phyloP scores from a whole-genome alignment of 2,329 filamentous ascomycete genomes.

The Dactylellina parvicollis region DNA sequence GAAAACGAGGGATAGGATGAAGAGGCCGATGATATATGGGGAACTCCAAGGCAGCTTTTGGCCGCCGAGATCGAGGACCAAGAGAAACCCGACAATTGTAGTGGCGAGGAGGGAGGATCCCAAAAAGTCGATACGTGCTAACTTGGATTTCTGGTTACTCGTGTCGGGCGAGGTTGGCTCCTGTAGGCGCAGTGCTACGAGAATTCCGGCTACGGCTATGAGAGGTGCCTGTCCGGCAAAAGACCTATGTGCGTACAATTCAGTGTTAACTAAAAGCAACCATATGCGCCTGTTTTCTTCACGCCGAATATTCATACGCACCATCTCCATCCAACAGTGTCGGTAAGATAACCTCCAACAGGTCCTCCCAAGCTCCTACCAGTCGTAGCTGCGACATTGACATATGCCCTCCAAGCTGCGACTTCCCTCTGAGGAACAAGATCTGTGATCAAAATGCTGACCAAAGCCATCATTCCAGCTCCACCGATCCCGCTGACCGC shows the following conservation, averaged over 20 bases:
- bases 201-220: conserved; percentile 65
- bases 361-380: conserved; percentile 68
- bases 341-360: conserved; percentile 70
- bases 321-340: conserved; percentile 74
- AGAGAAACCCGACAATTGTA: conserved; percentile 56
- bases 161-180: background rate
- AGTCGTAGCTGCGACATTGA: conserved; percentile 67
- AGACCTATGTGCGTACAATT: conserved; percentile 62
- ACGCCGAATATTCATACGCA: conserved; percentile 59
- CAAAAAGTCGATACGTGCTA: conserved; percentile 45
- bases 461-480: conserved; percentile 66
- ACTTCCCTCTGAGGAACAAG: conserved; percentile 67
- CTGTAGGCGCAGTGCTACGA: conserved; percentile 60
- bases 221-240: conserved; percentile 70
- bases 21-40: conserved; percentile 18
- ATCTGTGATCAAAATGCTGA: conserved; percentile 67
- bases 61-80: conserved; percentile 56
- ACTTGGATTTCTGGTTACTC: conserved; percentile 25
- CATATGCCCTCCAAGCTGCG: conserved; percentile 67
- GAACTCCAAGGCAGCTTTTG: conserved; percentile 45
- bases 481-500: conserved; percentile 67
- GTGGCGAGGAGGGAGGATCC: conserved; percentile 33
- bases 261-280: background rate
- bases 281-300: background rate
- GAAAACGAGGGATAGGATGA: conserved; percentile 14